Evolutionary conservation across 1,284 basidiomycete species (phyloP), one percentile per base, ranked within the genome.

Genomic region (Ustilago crameri): DNA sequence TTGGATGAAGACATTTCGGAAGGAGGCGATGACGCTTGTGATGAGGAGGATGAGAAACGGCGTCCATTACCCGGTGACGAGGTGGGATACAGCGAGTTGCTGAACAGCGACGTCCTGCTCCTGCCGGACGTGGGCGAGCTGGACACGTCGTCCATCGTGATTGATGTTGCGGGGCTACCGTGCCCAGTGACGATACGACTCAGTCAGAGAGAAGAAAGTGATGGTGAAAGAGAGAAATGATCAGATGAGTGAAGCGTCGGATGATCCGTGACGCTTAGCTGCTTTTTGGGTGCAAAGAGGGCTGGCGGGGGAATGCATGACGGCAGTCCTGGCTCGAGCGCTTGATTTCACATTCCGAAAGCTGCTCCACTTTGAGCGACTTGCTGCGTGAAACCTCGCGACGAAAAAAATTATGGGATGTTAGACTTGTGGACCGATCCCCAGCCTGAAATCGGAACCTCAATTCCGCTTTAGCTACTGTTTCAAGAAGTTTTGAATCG

Each of bases 81-180:
- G 17, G 65, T 58, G 0, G 65, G 27, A 42, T 46, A 51, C 4
- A 58, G 46, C 43, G 65, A 68, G 27, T 62, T 62, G 54, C 58
- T 62, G 51, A 68, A 68, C 22, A 68, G 53, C 22, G 65, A 68
- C 26, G 51, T 22, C 32, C 65, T 49, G 27, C 47, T 37, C 46
- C 45, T 61, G 51, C 58, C 65, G 26, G 58, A 62, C 43, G 58
- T 68, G 15, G 65, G 65, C 46, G 65, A 68, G 27, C 27, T 43
- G 30, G 59, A 58, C 17, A 20, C 45, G 42, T 68, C 55, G 54
- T 68, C 65, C 65, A 68, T 68, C 23, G n/a, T 57, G 44, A 7
- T 20, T 57, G 44, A 9, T 26, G 27, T 34, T 34, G 50, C 26
- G 30, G 22, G 30, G 17, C 18, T 17, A 10, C 17, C 26, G 50